These are phyloP conservation scores for Komagataella kurtzmanii DNA, from an alignment of 805 yeast species.

Conservation along the genomic window DNA sequence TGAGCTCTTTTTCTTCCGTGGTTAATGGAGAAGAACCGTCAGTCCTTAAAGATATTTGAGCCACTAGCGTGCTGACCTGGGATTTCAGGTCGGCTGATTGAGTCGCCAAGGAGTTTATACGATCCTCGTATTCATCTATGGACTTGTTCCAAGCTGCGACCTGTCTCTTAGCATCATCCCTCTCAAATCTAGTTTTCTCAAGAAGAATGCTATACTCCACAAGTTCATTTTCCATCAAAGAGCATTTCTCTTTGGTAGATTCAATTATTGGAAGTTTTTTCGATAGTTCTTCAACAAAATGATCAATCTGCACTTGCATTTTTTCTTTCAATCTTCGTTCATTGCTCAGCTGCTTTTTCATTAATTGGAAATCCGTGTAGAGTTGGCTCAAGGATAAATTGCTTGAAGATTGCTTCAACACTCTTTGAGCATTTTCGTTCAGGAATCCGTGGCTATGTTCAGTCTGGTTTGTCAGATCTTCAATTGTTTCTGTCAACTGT, in stretches of 20 bases:
- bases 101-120: constrained; percentile 32
- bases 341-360: constrained; percentile 51
- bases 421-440: constrained; percentile 46
- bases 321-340: constrained; percentile 63
- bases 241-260: constrained; percentile 49
- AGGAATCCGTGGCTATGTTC: constrained; percentile 17
- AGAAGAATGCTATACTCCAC: constrained; percentile 38
- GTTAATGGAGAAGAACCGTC: constrained; percentile 50
- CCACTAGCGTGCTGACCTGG: constrained; percentile 66
- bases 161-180: constrained; percentile 17
- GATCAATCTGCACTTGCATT: constrained; percentile 57
- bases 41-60: constrained; percentile 47
- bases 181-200: constrained; percentile 39
- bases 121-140: constrained; percentile 29
- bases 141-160: constrained; percentile 13
- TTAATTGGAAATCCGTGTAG: constrained; percentile 46
- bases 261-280: constrained; percentile 62
- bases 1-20: constrained; percentile 47
- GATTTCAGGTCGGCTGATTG: constrained; percentile 64
- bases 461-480: constrained; percentile 20
- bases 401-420: constrained; percentile 22
- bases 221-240: constrained; percentile 40
- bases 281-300: constrained; percentile 65
- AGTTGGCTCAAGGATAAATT: constrained; percentile 56
- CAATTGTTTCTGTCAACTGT: constrained; percentile 30